Conservation (phyloP, 2,329 filamentous ascomycete genomes). For the Paraphoma sp. region DNA sequence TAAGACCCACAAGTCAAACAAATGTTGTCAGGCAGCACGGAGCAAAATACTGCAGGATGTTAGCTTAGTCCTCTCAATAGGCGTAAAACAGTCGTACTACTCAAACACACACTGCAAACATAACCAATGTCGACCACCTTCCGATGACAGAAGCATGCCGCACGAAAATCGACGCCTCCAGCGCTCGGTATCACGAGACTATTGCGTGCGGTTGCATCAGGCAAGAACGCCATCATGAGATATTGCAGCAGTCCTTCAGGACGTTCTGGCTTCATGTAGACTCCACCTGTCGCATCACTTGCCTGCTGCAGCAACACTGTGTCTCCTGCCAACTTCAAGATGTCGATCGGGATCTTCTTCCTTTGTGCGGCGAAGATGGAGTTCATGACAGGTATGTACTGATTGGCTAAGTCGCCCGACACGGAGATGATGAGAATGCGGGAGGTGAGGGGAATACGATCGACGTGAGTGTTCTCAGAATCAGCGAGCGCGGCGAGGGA, state of each 20-base stretch:
- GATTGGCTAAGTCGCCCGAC: constrained; percentile 81
- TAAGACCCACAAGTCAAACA: constrained; percentile 49
- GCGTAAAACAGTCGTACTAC: constrained; percentile 61
- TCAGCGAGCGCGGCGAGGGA: constrained; percentile 54
- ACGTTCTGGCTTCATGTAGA: constrained; percentile 66
- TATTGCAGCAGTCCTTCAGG: constrained; percentile 79
- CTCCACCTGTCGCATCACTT: constrained; percentile 72
- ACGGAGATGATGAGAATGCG: constrained; percentile 91
- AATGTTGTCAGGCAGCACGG: constrained; percentile 40
- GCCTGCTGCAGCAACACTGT: constrained; percentile 96
- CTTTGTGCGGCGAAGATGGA: constrained; percentile 94
- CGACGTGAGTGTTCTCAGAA: constrained; percentile 42
- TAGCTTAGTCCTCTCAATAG: constrained; percentile 1
- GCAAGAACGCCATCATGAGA: constrained; percentile 91
- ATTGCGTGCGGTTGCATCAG: constrained; percentile 68
- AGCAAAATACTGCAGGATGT: constrained; percentile 43
- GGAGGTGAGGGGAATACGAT: constrained; percentile 66
- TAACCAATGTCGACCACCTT: constrained; percentile 90
- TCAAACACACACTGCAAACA: constrained; percentile 95
- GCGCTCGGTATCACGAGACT: constrained; percentile 80
- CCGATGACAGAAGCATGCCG: constrained; percentile 97
- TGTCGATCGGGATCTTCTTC: constrained; percentile 87
- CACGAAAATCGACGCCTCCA: constrained; percentile 90
- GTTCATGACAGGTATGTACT: constrained; percentile 99
- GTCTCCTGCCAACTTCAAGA: constrained; percentile 82